A percentile compares a stretch with the other conserved stretches of the same genome.
Evolutionary conservation across 768 basidiomycete species (phyloP).

Genomic region (Boletus barrowsii): DNA sequence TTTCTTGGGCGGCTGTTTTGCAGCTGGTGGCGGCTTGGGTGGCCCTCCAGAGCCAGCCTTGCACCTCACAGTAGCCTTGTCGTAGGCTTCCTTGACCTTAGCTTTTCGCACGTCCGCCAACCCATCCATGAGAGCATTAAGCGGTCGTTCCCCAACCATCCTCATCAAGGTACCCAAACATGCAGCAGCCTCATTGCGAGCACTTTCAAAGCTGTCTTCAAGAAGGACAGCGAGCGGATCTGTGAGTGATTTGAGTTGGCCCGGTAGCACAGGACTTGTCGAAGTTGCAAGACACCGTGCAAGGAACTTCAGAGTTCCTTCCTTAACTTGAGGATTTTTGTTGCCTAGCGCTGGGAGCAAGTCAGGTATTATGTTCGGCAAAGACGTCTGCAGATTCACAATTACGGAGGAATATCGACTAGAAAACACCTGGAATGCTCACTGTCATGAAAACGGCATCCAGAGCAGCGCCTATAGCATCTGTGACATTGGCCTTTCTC

Average conservation of each 20-base stretch:
- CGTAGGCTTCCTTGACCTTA: conserved; percentile 93
- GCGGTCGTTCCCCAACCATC: conserved; percentile 90
- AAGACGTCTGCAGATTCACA: conserved; percentile 52
- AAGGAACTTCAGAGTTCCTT: conserved; percentile 86
- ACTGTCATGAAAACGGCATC: conserved; percentile 88
- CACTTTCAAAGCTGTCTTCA: conserved; percentile 87
- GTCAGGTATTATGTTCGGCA: conserved; percentile 83
- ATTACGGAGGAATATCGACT: conserved; percentile 1
- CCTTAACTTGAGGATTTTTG: conserved; percentile 97
- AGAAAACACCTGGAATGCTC: conserved; percentile 29
- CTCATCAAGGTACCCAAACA: conserved; percentile 91
- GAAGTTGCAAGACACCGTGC: conserved; percentile 74
- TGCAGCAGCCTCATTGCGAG: conserved; percentile 84
- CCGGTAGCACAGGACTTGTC: conserved; percentile 60
- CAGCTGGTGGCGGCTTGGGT: conserved; percentile 35
- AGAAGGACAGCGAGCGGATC: conserved; percentile 72
- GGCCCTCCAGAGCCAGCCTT: conserved; percentile 61
- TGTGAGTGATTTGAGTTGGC: conserved; percentile 79
- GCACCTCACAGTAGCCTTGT: conserved; percentile 88
- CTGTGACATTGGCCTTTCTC: conserved; percentile 86
- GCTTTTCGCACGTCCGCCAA: conserved; percentile 83
- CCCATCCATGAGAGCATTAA: conserved; percentile 82
- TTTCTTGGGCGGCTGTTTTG: conserved; percentile 38
- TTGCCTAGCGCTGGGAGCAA: conserved; percentile 70
- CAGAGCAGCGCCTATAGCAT: conserved; percentile 80